Evolutionary conservation across 495 filamentous ascomycete genomes (phyloP).

Genomic region (Aspergillus steynii): DNA sequence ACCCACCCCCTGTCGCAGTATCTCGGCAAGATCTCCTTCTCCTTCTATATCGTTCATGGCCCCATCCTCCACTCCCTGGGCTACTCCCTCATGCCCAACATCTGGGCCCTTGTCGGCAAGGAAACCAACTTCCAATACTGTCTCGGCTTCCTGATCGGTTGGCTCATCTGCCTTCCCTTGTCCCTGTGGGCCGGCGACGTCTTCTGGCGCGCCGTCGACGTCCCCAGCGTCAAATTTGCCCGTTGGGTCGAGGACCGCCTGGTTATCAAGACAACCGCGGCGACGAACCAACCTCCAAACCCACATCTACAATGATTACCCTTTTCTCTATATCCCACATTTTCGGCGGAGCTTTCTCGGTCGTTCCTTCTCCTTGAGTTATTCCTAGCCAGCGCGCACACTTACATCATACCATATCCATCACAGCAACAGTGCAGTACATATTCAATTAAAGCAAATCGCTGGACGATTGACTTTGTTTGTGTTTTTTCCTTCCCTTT

Average conservation of each 20-base stretch:
- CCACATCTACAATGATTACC: neutral
- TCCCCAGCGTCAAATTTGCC: conserved; percentile 57
- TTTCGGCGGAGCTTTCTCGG: neutral
- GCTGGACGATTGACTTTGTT: neutral
- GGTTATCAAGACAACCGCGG: conserved; percentile 23
- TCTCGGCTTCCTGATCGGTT: conserved; percentile 51
- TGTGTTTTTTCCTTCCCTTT: neutral
- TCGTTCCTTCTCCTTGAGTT: neutral
- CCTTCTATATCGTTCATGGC: conserved; percentile 66
- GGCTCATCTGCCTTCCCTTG: conserved; percentile 51
- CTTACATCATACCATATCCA: no score
- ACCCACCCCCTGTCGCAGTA: conserved; percentile 59
- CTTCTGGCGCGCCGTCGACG: conserved; percentile 59
- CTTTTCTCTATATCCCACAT: conserved; percentile 5
- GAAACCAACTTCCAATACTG: conserved; percentile 52
- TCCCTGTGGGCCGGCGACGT: conserved; percentile 59
- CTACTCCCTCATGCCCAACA: conserved; percentile 48
- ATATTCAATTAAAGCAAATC: neutral
- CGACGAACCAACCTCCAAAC: conserved; percentile 9
- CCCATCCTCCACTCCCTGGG: conserved; percentile 54
- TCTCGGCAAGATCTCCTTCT: conserved; percentile 61
- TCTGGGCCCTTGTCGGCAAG: conserved; percentile 55
- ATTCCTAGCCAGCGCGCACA: neutral
- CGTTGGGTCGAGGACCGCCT: conserved; percentile 51
- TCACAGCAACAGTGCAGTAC: neutral